These are phyloP conservation scores for Adansonia madagascariensis DNA, from an alignment of 441 rosid species.

Conservation along the genomic window DNA sequence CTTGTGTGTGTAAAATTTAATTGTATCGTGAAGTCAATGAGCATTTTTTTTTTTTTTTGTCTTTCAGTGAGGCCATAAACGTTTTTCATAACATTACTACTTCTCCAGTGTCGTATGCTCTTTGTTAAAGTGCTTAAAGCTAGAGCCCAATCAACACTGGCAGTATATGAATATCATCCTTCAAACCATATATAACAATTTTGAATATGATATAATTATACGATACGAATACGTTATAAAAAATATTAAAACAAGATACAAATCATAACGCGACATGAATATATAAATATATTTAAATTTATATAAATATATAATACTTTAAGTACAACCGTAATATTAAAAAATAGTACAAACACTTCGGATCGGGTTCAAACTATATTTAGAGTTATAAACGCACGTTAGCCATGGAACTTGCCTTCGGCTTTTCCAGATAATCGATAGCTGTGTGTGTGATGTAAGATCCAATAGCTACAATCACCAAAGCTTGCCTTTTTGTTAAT, in stretches of 20 bases:
- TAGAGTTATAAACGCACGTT: too few species aligned
- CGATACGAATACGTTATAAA: too few species aligned
- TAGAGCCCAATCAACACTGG: not conserved
- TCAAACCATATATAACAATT: not conserved
- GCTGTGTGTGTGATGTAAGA: slow-evolving; percentile 50
- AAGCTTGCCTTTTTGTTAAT: not conserved
- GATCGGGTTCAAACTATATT: too few species aligned
- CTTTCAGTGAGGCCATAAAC: not conserved
- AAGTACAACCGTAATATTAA: too few species aligned
- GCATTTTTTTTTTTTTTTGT: not conserved
- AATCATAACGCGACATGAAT: too few species aligned
- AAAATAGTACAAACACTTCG: too few species aligned
- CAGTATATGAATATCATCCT: not conserved
- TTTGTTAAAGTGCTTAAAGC: not conserved
- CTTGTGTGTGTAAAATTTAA: not conserved
- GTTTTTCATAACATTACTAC: not conserved
- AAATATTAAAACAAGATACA: too few species aligned
- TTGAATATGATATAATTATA: too few species aligned
- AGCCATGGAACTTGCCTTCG: not conserved
- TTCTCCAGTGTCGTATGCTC: not conserved
- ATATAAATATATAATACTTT: too few species aligned
- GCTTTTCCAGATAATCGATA: slow-evolving; percentile 28
- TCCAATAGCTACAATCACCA: slow-evolving; percentile 64
- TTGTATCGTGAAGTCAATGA: not conserved
- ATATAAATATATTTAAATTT: too few species aligned